A percentile compares a stretch with the other conserved stretches of the same genome.
Evolutionary conservation across 257 asterid genomes (phyloP).

Genomic region (Hygrophila difformis): DNA sequence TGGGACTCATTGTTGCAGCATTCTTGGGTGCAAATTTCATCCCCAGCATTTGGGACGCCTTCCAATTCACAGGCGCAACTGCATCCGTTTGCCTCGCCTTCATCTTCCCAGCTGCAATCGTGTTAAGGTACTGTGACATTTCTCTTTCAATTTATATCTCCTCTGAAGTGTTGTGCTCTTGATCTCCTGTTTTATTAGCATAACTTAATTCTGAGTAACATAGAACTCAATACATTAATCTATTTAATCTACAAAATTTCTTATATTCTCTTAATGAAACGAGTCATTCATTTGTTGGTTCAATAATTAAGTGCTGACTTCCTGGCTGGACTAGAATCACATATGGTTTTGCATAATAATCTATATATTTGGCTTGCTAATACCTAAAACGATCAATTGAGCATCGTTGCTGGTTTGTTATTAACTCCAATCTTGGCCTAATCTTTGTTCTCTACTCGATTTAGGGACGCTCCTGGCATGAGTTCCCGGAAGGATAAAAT

Average conservation of each 20-base stretch:
- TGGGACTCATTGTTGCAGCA: conserved; percentile 22
- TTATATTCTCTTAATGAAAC: no score
- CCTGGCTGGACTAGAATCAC: no score
- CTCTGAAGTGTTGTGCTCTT: not conserved
- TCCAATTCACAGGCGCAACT: conserved; percentile 49
- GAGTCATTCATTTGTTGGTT: no score
- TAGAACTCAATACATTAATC: no score
- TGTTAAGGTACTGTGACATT: conserved; percentile 28
- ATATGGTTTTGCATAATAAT: no score
- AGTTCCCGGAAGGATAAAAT: conserved; percentile 29
- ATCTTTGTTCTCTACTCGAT: conserved; percentile 10
- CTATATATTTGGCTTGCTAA: no score
- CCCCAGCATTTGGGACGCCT: conserved; percentile 53
- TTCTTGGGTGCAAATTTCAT: conserved; percentile 47
- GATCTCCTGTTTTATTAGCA: not conserved
- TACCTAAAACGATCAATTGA: no score
- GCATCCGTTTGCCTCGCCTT: conserved; percentile 38
- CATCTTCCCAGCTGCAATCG: conserved; percentile 39
- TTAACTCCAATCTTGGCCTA: not conserved
- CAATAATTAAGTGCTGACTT: no score
- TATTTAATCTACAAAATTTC: no score
- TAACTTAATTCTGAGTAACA: no score
- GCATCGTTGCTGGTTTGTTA: no score
- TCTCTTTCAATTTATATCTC: no score
- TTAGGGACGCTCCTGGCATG: conserved; percentile 36